Conservation (phyloP, 2,329 filamentous ascomycete genomes). For the Fusarium pseudograminearum region DNA sequence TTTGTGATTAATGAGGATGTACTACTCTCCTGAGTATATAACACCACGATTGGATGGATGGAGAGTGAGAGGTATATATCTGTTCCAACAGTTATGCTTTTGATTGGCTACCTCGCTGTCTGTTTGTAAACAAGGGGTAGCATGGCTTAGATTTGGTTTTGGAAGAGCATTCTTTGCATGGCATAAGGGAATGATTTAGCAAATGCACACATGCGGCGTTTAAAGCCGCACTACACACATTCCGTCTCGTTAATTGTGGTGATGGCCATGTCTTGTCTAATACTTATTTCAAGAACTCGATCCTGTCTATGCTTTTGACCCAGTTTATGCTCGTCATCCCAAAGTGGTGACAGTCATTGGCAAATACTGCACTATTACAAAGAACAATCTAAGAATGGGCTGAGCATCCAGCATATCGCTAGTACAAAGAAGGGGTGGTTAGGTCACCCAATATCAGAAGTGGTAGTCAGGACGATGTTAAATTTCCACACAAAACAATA, state of each 20-base stretch:
- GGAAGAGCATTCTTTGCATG: constrained; percentile 16
- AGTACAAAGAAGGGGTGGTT: not conserved
- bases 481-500: not conserved
- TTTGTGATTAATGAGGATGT: constrained; percentile 4
- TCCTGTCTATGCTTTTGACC: not conserved
- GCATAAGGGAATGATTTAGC: constrained; percentile 20
- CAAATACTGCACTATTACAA: not conserved
- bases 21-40: constrained; percentile 40
- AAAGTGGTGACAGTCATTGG: not conserved
- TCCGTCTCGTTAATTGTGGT: not conserved
- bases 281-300: not conserved
- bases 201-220: constrained; percentile 29
- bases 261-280: not conserved
- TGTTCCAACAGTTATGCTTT: constrained; percentile 29
- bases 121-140: constrained; percentile 18
- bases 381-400: not conserved
- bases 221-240: constrained; percentile 7
- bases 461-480: not conserved
- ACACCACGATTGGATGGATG: constrained; percentile 43
- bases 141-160: constrained; percentile 28
- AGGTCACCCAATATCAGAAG: not conserved
- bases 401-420: too few species aligned
- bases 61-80: constrained; percentile 16
- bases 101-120: constrained; percentile 32
- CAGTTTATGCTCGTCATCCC: not conserved